Base-by-base conservation (phyloP, 495 filamentous ascomycete species). In the Penicillium subrubescens region DNA sequence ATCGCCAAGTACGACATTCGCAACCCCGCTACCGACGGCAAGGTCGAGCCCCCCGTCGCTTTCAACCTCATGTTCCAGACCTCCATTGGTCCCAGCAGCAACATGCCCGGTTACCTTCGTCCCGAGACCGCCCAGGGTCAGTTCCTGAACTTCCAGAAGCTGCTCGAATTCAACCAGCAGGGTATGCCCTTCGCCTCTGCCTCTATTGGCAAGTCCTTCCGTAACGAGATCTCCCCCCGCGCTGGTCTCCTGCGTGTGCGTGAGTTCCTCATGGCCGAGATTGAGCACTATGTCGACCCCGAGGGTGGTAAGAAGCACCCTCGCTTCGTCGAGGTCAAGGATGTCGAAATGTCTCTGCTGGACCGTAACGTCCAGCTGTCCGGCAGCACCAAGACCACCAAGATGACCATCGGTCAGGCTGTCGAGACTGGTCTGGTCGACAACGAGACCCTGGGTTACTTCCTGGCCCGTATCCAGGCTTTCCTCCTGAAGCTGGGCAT, bases 401-500 rank as follows among this genome's bases (percentile, higher is more conserved):
- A 75, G 61, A 82, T 88, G 74, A 80, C 85, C 21, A 88, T 93
- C 62, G 89, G 90, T 63, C 79, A 92, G 71, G 91, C 91, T 31
- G 90, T 94, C 31, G 79, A 86, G 73, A 80, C 79, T 23, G 82
- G 84, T 10, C 69, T 91, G 19, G 89, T 94, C 11, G 90, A 94
- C 73, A 94, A 92, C 76, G 91, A 94, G 79, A 93, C 90, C 1
- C 83, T 94, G n/a, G 91, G 91, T 52, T 94, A 94, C 80, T 94
- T 94, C 81, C 81, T 94, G 37, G 91, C 87, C 51, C 85, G 91
- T 51, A 93, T 93, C 63, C 87, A 89, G 71, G 79, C 85, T 23
- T 94, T 93, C 84, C 79, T 94, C 41, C 66, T 84, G 59, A 87
- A 85, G 73, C 77, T 94, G 46, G 91, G 91, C 66, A 78, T 90